Evolutionary conservation across 1,284 basidiomycete species (phyloP), one percentile per base, ranked within the genome.

Genomic region (Malassezia psittaci): DNA sequence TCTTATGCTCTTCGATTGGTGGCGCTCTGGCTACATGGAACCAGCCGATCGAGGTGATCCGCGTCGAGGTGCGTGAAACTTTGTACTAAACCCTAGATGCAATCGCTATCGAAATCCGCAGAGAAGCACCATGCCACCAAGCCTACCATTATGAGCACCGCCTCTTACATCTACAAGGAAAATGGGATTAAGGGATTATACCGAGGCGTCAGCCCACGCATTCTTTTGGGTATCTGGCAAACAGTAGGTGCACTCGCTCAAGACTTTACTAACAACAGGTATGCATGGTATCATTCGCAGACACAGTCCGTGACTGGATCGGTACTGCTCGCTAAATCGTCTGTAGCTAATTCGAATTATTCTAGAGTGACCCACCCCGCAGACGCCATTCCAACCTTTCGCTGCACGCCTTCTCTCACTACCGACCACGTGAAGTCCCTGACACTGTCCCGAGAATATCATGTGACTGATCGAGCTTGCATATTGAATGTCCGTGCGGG

Each of bases 11-110:
- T n/a, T 83, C 86, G 0, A 82, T 96, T 62, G 93, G 80, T 32
- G 94, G 94, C 77, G 91, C 94, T 44, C 79, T 98, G 52, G 93
- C 88, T 13, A 96, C 90, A 45, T 99, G 94, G 94, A 99, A 99
- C 77, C 94, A 99, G 77, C 94, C 94, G 42, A 98, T 98, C 66
- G 94, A 99, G 79, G 90, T 94, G 62, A 82, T 93, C 62, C 85
- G 90, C 56, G 88, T 93, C 37, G 89, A 93, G 43, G 43, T 45
- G 24, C 24, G 43, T 45, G 8, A 11, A 12, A 13, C 2, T 1
- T 74, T 76, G 59, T 72, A 76, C 32, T 44, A 34, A 37, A 48
- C 70, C 75, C 65, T 76, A 45, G 87, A 98, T 99, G 94, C 94
- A 99, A 83, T 93, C 89, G 44, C 94, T 96, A 85, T 83, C 88